Evolutionary conservation across 192 early-diverging fungal genomes (phyloP).

Genomic region (Coemansia javaensis): DNA sequence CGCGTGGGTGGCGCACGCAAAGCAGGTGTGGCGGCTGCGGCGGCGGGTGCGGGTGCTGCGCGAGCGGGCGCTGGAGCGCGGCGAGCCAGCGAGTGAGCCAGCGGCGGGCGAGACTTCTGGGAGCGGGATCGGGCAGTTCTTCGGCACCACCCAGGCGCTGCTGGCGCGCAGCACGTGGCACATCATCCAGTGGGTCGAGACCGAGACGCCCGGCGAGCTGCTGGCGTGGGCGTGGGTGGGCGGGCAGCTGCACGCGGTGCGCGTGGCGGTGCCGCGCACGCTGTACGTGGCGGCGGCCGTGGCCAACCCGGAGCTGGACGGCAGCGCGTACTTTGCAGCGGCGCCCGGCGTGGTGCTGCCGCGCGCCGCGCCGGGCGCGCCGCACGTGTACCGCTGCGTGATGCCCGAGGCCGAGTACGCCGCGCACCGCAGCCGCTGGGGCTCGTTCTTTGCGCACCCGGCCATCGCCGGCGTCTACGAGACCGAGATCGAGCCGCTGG

Average conservation of each 20-base stretch:
- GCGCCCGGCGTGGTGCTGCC: conserved; percentile 63
- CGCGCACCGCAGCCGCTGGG: conserved; percentile 66
- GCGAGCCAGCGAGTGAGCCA: conserved; percentile 7
- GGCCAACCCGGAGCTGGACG: conserved; percentile 47
- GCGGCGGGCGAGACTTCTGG: not conserved
- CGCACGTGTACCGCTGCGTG: conserved; percentile 72
- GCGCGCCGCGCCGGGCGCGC: conserved; percentile 57
- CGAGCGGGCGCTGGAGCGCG: conserved; percentile 32
- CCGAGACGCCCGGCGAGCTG: conserved; percentile 82
- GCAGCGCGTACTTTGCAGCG: conserved; percentile 43
- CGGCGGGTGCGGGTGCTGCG: conserved; percentile 52
- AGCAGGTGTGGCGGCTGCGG: conserved; percentile 68
- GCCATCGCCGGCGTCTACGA: conserved; percentile 93
- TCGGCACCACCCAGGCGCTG: conserved; percentile 62
- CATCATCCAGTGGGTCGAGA: conserved; percentile 78
- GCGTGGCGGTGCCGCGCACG: conserved; percentile 71
- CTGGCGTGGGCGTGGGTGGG: conserved; percentile 78
- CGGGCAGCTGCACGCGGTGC: conserved; percentile 63
- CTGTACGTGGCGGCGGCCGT: conserved; percentile 80
- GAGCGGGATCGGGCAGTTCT: conserved; percentile 51
- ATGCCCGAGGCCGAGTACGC: conserved; percentile 80
- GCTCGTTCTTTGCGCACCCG: conserved; percentile 79
- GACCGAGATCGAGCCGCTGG: conserved; percentile 74
- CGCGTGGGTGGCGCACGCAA: conserved; percentile 72
- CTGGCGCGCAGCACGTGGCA: conserved; percentile 72